A percentile compares a stretch with the other conserved stretches of the same genome.
These are phyloP conservation scores for Claviceps monticola DNA, from an alignment of 2,329 filamentous ascomycete species.

Conservation along the genomic window DNA sequence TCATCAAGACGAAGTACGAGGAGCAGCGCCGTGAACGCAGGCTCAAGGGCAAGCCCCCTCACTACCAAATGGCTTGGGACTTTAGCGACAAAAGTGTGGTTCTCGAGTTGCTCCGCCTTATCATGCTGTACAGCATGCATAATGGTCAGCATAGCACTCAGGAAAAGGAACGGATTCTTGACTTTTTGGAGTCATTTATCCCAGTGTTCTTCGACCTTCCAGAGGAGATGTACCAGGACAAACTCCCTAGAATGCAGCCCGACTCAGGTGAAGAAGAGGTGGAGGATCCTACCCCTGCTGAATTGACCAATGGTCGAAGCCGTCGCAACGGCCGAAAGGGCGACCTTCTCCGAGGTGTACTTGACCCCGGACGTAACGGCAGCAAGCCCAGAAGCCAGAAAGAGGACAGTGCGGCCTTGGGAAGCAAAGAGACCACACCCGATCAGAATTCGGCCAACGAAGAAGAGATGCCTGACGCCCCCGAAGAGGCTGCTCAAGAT, in stretches of 20 bases:
- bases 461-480: conserved; percentile 55
- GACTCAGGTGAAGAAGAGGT: conserved; percentile 63
- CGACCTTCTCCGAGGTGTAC: conserved; percentile 70
- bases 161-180: conserved; percentile 60
- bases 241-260: conserved; percentile 53
- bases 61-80: conserved; percentile 61
- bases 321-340: conserved; percentile 64
- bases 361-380: conserved; percentile 63
- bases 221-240: conserved; percentile 52
- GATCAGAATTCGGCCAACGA: conserved; percentile 66
- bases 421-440: conserved; percentile 80
- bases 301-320: conserved; percentile 53
- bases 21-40: conserved; percentile 66
- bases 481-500: conserved; percentile 48
- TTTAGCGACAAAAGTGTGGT: conserved; percentile 61
- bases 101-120: conserved; percentile 45
- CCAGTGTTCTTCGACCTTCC: conserved; percentile 64
- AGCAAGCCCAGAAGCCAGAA: conserved; percentile 59
- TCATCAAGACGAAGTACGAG: conserved; percentile 86
- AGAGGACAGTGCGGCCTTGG: conserved; percentile 63
- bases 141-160: conserved; percentile 57
- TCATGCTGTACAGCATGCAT: conserved; percentile 50
- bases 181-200: conserved; percentile 66
- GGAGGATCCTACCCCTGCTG: conserved; percentile 58
- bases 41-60: conserved; percentile 45